Percentiles rank a stretch among this genome's conserved stretches.
Conservation (phyloP, 1,284 basidiomycete genomes). For the Cryptococcus maquisensis region DNA sequence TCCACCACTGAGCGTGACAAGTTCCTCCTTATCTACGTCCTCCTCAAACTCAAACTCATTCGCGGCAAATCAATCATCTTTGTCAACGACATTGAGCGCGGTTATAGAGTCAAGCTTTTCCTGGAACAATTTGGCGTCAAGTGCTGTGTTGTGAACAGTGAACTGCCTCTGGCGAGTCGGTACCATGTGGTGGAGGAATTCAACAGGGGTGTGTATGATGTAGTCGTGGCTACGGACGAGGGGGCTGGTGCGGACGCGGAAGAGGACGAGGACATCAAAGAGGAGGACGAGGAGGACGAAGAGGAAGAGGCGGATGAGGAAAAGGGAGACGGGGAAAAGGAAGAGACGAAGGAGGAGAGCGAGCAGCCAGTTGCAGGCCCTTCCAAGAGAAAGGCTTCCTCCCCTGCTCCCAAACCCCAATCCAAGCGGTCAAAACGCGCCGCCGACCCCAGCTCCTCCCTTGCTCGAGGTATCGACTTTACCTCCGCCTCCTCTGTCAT, state of each 20-base stretch:
- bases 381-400: constrained; percentile 13
- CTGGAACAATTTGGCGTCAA: constrained; percentile 97
- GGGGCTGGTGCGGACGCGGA: constrained; percentile 55
- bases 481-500: constrained; percentile 95
- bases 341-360: background rate
- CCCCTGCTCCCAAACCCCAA: constrained; percentile 8
- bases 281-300: constrained; percentile 15
- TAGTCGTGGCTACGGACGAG: constrained; percentile 98
- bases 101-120: constrained; percentile 75
- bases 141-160: constrained; percentile 93
- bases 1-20: constrained; percentile 54
- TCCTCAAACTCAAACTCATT: constrained; percentile 68
- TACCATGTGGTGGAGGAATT: constrained; percentile 99
- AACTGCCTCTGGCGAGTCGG: constrained; percentile 90
- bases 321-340: constrained; percentile 10
- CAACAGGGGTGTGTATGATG: constrained; percentile 97
- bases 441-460: constrained; percentile 78
- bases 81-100: constrained; percentile 93
- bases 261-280: constrained; percentile 22
- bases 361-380: constrained; percentile 15
- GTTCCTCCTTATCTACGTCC: constrained; percentile 35
- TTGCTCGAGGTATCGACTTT: constrained; percentile 96
- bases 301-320: constrained; percentile 19
- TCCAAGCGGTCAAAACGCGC: constrained; percentile 28
- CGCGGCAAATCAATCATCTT: constrained; percentile 95